These are phyloP conservation scores for Spathaspora gorwiae DNA, from an alignment of 805 yeast genomes.

Conservation along the genomic window DNA sequence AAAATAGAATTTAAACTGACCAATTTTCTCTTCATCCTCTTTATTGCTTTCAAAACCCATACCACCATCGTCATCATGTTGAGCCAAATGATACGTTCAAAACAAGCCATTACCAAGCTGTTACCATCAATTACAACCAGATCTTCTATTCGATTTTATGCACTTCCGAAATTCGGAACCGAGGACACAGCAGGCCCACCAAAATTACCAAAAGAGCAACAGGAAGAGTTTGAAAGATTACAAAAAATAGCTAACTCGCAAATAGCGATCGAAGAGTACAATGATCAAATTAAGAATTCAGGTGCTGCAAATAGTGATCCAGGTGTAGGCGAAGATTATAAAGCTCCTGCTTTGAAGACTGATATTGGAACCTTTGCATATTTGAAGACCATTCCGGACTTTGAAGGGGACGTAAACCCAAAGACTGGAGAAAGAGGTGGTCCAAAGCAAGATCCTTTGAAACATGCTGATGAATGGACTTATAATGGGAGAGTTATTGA, in stretches of 20 bases:
- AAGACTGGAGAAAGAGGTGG: constrained; percentile 94
- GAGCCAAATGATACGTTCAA: not conserved
- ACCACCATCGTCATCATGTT: too few relatives aligned
- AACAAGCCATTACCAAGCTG: not conserved
- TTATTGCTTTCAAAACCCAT: not conserved
- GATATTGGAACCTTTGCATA: constrained; percentile 63
- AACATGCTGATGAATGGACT: constrained; percentile 82
- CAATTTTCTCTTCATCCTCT: not conserved
- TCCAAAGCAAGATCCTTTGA: constrained; percentile 93
- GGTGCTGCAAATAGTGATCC: constrained; percentile 9
- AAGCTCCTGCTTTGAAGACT: constrained; percentile 31
- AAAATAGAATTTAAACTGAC: too few relatives aligned
- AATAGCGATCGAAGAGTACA: constrained; percentile 72
- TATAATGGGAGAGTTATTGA: constrained; percentile 96
- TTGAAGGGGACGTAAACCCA: constrained; percentile 92
- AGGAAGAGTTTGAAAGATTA: constrained; percentile 85
- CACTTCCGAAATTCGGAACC: constrained; percentile 16
- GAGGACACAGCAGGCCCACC: constrained; percentile 52
- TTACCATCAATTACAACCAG: not conserved
- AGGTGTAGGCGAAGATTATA: not conserved
- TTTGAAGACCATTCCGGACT: constrained; percentile 83
- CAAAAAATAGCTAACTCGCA: constrained; percentile 78
- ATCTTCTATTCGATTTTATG: constrained; percentile 5
- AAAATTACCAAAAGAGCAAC: constrained; percentile 70
- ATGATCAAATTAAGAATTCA: constrained; percentile 39